Evolutionary conservation across 2,329 filamentous ascomycete genomes (phyloP).

Genomic region (Myriosclerotinia duriaeana): DNA sequence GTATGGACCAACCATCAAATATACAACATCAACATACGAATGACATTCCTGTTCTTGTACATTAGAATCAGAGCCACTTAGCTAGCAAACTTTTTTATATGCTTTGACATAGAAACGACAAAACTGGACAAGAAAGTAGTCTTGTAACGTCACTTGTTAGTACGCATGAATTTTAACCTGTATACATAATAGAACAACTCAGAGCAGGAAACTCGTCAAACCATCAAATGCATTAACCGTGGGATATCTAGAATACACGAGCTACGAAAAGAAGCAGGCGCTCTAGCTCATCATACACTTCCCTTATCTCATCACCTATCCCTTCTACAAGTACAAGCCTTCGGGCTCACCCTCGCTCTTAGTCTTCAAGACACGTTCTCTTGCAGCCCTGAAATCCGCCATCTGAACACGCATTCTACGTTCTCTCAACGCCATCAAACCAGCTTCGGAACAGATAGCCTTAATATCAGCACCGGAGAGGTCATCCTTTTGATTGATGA

Average conservation of each 20-base stretch:
- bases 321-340: constrained; percentile 87
- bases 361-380: constrained; percentile 93
- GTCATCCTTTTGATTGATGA: constrained; percentile 98
- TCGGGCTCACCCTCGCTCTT: constrained; percentile 99
- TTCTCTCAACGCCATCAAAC: constrained; percentile 89
- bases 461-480: constrained; percentile 97
- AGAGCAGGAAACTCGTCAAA: not conserved
- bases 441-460: constrained; percentile 96
- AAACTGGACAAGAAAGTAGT: not conserved
- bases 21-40: not conserved
- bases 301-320: constrained; percentile 9
- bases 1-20: not conserved
- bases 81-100: not conserved
- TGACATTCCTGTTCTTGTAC: not conserved
- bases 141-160: not conserved
- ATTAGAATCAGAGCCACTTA: not conserved
- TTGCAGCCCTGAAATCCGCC: constrained; percentile 91
- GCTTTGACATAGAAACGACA: not conserved
- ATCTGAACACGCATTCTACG: constrained; percentile 98
- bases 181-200: not conserved
- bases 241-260: constrained; percentile 37
- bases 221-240: constrained; percentile 15
- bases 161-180: not conserved
- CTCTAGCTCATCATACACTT: constrained; percentile 23
- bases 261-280: constrained; percentile 32